Evolutionary conservation across 2,329 filamentous ascomycete species (phyloP), one percentile per base, ranked within the genome.

Genomic region (Macrophomina phaseolina): DNA sequence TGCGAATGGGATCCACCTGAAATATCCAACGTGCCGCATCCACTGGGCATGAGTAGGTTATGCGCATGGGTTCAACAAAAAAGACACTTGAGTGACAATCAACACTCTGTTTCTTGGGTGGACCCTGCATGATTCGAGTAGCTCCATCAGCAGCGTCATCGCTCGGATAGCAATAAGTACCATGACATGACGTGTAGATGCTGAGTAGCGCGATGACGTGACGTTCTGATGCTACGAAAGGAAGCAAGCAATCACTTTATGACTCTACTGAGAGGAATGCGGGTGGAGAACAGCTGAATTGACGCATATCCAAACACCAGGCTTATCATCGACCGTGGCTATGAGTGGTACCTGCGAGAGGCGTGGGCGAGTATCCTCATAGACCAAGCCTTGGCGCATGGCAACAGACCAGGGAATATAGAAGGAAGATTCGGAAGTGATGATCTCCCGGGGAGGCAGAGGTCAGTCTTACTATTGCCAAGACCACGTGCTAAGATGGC

Each of bases 101-200:
- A 45, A 42, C 53, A 45, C 38, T 18, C 16, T 61, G 42, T 6
- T 34, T 48, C 56, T 61, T 42, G 56, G 56, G 30, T 46, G 16
- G 42, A 48, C 56, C 40, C 28, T 34, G 42, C 40, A 8, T 7
- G n/a, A 18, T 11, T 49, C 23, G 46, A 28, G 16, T 49, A 30
- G 46, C 18, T 28, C 18, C 9, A 23, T 28, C 32, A 42, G 18
- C 36, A 18, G 53, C 34, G 52, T 16, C 34, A 55, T 14, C 23
- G 55, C 55, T 38, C 55, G n/a, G 38, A 5, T 30, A n/a, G 9
- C 23, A 14, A 40, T 28, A 36, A 28, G 34, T 34, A 11, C 23
- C 55, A 46, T 46, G 55, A 34, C 2, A 4, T 38, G 18, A 34
- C 23, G 53, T 34, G 18, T 8, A 28, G 53, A 8, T 3, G 12